Evolutionary conservation across 768 basidiomycete species (phyloP).

Genomic region (Termitomyces sp.): DNA sequence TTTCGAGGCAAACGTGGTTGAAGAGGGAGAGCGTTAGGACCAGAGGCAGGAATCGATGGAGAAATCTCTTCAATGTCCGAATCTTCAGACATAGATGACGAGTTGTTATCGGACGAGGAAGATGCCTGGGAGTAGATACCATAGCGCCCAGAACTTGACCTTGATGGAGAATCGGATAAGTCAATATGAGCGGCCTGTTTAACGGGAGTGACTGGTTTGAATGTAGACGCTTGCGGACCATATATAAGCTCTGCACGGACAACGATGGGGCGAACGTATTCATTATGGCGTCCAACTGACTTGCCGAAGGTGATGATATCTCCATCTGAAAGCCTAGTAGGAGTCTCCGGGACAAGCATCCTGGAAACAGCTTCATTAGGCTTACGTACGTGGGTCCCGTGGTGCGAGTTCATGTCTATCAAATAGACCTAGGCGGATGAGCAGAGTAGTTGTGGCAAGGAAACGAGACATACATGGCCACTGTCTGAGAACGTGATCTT

Average conservation of each 20-base stretch:
- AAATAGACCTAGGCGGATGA: constrained; percentile 50
- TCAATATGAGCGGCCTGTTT: constrained; percentile 17
- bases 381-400: constrained; percentile 66
- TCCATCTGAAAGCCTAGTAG: constrained; percentile 55
- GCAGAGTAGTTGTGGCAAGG: constrained; percentile 5
- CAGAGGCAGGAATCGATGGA: constrained; percentile 22
- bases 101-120: constrained; percentile 36
- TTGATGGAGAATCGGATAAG: constrained; percentile 4
- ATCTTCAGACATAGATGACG: constrained; percentile 26
- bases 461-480: constrained; percentile 49
- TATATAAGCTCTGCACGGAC: constrained; percentile 54
- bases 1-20: constrained; percentile 10
- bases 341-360: constrained; percentile 47
- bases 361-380: constrained; percentile 42
- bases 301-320: constrained; percentile 78
- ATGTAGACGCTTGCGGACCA: constrained; percentile 4
- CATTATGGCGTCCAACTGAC: constrained; percentile 56
- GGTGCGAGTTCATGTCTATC: constrained; percentile 68
- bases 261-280: constrained; percentile 57
- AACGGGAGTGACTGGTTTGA: constrained; percentile 21
- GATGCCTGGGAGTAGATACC: constrained; percentile 46
- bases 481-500: constrained; percentile 69
- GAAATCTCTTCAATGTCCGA: constrained; percentile 49
- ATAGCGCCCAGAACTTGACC: constrained; percentile 52
- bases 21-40: constrained; percentile 19